Conservation (phyloP, 805 yeast species). For the Candida boidinii region DNA sequence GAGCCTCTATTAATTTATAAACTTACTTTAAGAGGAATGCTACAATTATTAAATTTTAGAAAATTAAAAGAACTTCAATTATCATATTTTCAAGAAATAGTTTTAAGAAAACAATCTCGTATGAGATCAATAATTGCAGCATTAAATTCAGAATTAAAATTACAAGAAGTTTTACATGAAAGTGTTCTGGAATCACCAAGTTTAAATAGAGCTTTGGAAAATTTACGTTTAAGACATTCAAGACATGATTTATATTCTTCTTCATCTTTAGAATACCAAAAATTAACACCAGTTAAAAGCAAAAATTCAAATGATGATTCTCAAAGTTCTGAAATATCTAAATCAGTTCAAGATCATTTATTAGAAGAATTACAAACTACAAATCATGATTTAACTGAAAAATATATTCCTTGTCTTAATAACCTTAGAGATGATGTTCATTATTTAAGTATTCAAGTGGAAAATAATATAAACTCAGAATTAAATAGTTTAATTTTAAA, state of each 20-base stretch:
- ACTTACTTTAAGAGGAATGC: constrained; percentile 33
- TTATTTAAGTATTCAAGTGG: constrained; percentile 34
- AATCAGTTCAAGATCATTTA: constrained; percentile 12
- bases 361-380: constrained; percentile 13
- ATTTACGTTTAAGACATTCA: constrained; percentile 12
- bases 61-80: constrained; percentile 45
- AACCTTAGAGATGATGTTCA: constrained; percentile 34
- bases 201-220: constrained; percentile 20
- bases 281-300: neutral
- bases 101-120: constrained; percentile 28
- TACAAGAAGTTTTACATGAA: constrained; percentile 17
- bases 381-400: constrained; percentile 23
- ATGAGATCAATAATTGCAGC: constrained; percentile 17
- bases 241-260: constrained; percentile 2
- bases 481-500: constrained; percentile 7
- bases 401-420: constrained; percentile 39
- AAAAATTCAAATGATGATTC: neutral
- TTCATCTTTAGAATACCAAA: neutral
- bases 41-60: constrained; percentile 39
- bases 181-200: constrained; percentile 24
- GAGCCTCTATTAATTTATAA: constrained; percentile 43
- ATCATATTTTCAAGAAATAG: constrained; percentile 30
- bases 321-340: constrained; percentile 9
- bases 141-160: constrained; percentile 14
- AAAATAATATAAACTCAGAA: constrained; percentile 25